Evolutionary conservation across 495 filamentous ascomycete genomes (phyloP).

Genomic region (Venustampulla echinocandica): DNA sequence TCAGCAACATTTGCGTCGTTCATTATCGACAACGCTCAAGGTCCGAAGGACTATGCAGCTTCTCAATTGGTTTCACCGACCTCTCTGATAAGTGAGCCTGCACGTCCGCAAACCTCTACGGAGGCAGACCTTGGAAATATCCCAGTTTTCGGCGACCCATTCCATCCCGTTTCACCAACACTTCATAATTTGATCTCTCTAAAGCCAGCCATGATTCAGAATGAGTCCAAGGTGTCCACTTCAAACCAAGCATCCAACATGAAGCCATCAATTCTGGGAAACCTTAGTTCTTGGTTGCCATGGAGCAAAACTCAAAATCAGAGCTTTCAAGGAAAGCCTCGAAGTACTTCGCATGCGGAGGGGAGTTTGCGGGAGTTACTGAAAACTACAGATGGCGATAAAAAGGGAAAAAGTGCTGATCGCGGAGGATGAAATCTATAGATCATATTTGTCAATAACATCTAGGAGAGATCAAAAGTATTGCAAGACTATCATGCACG

Average conservation of each 20-base stretch:
- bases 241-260: conserved; percentile 7
- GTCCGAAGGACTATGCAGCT: conserved; percentile 5
- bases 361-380: conserved; percentile 23
- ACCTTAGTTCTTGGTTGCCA: conserved; percentile 22
- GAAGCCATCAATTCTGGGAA: conserved; percentile 15
- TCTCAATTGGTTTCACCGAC: conserved; percentile 23
- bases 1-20: conserved; percentile 38
- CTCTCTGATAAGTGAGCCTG: conserved; percentile 35
- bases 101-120: conserved; percentile 37
- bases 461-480: not conserved
- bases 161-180: conserved; percentile 7
- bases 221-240: conserved; percentile 19
- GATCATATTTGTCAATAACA: not conserved
- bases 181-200: conserved; percentile 10
- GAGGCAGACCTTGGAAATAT: conserved; percentile 13
- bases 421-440: conserved; percentile 10
- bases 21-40: conserved; percentile 32
- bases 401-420: conserved; percentile 22
- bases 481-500: no score
- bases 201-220: conserved; percentile 13
- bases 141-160: conserved; percentile 2
- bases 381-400: conserved; percentile 18
- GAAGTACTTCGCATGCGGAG: conserved; percentile 23
- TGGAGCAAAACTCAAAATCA: conserved; percentile 10
- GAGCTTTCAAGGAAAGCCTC: conserved; percentile 9